These are phyloP conservation scores for Larix kaempferi DNA, from an alignment of 75 land plant species.

Conservation along the genomic window DNA sequence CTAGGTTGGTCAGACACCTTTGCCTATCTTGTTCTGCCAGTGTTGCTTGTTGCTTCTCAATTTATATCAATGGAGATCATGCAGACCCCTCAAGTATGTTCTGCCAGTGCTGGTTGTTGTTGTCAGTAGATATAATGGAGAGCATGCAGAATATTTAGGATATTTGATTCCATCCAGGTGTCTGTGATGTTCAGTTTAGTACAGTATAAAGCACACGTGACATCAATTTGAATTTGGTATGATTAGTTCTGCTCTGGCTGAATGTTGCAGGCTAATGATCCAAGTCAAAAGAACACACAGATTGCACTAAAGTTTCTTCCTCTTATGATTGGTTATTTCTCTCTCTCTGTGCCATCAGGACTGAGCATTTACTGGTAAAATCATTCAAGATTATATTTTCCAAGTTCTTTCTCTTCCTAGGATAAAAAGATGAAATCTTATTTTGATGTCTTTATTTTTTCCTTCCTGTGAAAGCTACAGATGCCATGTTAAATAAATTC, in stretches of 20 bases:
- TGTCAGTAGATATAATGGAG: background rate
- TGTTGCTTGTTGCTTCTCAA: constrained; percentile 75
- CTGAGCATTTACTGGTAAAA: constrained; percentile 92
- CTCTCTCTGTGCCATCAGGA: constrained; percentile 98
- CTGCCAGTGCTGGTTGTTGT: background rate
- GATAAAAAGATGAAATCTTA: background rate
- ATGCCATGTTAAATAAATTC: background rate
- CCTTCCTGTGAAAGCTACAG: background rate
- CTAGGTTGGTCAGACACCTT: constrained; percentile 92
- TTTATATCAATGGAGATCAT: constrained; percentile 90
- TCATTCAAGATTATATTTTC: constrained; percentile 6
- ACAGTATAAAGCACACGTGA: background rate
- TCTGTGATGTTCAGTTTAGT: background rate
- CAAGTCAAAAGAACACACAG: constrained; percentile 77
- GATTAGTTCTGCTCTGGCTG: background rate
- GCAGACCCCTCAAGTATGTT: constrained; percentile 69
- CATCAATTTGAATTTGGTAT: background rate
- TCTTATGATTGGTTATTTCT: constrained; percentile 98
- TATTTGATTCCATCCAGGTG: background rate
- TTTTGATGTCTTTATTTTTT: background rate
- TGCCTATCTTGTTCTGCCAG: constrained; percentile 92
- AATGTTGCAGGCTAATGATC: constrained; percentile 73
- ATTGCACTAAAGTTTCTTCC: constrained; percentile 54
- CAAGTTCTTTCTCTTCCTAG: background rate
- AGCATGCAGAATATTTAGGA: background rate